A percentile compares a stretch with the other conserved stretches of the same genome.
Conservation (phyloP, 768 basidiomycete genomes). For the Serendipita sp. region DNA sequence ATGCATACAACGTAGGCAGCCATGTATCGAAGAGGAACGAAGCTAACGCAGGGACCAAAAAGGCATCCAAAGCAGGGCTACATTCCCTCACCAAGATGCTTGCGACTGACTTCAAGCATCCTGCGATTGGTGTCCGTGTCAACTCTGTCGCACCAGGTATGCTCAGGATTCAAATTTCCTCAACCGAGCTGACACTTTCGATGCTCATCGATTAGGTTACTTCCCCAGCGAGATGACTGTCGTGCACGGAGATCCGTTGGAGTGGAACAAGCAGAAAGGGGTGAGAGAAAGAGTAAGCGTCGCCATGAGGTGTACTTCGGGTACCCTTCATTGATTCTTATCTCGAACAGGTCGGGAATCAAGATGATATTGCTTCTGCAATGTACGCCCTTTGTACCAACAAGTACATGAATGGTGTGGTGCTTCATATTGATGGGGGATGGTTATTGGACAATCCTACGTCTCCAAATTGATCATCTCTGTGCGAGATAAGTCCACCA, state of each 20-base stretch:
- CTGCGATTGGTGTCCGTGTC: background rate
- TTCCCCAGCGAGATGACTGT: conserved; percentile 4
- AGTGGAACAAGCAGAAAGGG: background rate
- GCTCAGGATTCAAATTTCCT: background rate
- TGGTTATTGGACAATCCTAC: background rate
- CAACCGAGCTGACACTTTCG: background rate
- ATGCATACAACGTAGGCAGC: conserved; percentile 1
- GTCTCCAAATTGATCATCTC: background rate
- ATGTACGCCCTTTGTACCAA: background rate
- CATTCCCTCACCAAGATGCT: conserved; percentile 4
- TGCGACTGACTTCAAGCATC: background rate
- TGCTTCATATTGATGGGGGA: conserved; percentile 3
- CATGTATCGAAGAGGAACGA: background rate
- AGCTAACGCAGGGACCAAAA: background rate
- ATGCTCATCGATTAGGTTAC: background rate
- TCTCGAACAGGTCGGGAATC: background rate
- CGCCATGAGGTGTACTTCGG: background rate
- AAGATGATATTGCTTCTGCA: background rate
- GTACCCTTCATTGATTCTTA: background rate
- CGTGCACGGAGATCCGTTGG: background rate
- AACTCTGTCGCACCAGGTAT: background rate
- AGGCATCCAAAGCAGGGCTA: background rate
- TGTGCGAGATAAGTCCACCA: too few relatives aligned
- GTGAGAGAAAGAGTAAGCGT: background rate
- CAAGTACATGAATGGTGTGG: background rate